Evolutionary conservation across 495 filamentous ascomycete genomes (phyloP).

Genomic region (Neurospora sp.): DNA sequence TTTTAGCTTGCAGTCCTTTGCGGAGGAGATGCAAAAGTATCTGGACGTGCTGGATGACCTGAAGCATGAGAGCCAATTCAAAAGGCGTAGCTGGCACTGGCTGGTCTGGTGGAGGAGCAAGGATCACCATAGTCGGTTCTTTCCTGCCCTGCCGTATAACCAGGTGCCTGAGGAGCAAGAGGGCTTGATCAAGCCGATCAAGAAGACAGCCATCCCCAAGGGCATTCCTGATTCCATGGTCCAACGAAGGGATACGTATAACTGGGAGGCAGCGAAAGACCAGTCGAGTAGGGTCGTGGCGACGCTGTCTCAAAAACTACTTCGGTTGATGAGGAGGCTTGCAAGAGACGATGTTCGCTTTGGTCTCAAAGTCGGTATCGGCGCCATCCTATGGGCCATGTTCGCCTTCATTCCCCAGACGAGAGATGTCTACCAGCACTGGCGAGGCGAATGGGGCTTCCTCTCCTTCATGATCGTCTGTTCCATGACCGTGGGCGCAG

Average conservation of each 20-base stretch:
- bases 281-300: conserved; percentile 25
- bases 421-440: conserved; percentile 70
- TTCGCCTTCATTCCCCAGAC: conserved; percentile 73
- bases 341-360: conserved; percentile 51
- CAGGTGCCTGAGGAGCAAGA: conserved; percentile 39
- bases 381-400: conserved; percentile 76
- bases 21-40: conserved; percentile 74
- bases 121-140: conserved; percentile 12
- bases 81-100: conserved; percentile 74
- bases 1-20: conserved; percentile 79
- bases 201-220: conserved; percentile 35
- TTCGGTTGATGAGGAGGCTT: conserved; percentile 30
- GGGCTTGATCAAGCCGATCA: conserved; percentile 29
- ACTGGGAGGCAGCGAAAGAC: conserved; percentile 28
- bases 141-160: conserved; percentile 34
- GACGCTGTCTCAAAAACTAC: conserved; percentile 26
- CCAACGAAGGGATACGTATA: conserved; percentile 29
- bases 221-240: conserved; percentile 37
- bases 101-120: conserved; percentile 61
- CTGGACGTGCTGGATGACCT: conserved; percentile 78
- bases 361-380: conserved; percentile 84
- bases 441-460: conserved; percentile 94
- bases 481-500: conserved; percentile 91
- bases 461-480: conserved; percentile 97
- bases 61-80: conserved; percentile 51